phyloP scores from a whole-genome alignment of 352 stramenopile genomes.

The Phytophthora sansomeana region DNA sequence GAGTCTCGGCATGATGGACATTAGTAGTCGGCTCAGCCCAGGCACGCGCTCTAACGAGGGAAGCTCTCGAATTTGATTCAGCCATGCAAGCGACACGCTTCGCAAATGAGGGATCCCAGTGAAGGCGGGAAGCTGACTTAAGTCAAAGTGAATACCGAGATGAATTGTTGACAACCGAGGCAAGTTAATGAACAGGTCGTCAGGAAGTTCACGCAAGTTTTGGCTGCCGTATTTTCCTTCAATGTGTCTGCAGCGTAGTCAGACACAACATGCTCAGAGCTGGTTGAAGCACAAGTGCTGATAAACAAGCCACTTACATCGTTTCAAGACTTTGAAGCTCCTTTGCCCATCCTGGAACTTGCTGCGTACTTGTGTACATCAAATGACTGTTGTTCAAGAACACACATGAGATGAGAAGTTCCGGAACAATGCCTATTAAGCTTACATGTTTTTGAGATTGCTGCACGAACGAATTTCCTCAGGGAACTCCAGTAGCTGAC shows the following conservation, averaged over 20 bases:
- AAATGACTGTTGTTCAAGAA: conserved; percentile 6
- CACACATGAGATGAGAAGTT: not conserved
- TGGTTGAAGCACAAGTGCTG: too few species aligned
- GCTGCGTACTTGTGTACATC: conserved; percentile 23
- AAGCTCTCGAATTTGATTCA: conserved; percentile 17
- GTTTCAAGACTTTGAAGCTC: conserved; percentile 24
- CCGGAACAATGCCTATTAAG: too few species aligned
- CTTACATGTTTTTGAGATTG: conserved; percentile 32
- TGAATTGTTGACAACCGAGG: conserved; percentile 26
- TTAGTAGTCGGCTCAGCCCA: conserved; percentile 12
- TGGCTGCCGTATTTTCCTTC: conserved; percentile 27
- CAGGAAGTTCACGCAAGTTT: conserved; percentile 27
- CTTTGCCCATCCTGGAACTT: conserved; percentile 14
- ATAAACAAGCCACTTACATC: too few species aligned
- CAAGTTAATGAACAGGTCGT: conserved; percentile 26
- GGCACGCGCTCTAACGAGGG: conserved; percentile 22
- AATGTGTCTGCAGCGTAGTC: conserved; percentile 21
- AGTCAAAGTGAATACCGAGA: conserved; percentile 20
- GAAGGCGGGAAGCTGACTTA: conserved; percentile 17
- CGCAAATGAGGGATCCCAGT: conserved; percentile 24
- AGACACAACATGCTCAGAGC: too few species aligned
- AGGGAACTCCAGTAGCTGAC: conserved; percentile 15
- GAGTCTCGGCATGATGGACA: conserved; percentile 20
- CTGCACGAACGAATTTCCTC: conserved; percentile 30
- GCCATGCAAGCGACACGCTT: conserved; percentile 22